Conservation (phyloP, 768 basidiomycete genomes). For the Leucocoprinus sp. region DNA sequence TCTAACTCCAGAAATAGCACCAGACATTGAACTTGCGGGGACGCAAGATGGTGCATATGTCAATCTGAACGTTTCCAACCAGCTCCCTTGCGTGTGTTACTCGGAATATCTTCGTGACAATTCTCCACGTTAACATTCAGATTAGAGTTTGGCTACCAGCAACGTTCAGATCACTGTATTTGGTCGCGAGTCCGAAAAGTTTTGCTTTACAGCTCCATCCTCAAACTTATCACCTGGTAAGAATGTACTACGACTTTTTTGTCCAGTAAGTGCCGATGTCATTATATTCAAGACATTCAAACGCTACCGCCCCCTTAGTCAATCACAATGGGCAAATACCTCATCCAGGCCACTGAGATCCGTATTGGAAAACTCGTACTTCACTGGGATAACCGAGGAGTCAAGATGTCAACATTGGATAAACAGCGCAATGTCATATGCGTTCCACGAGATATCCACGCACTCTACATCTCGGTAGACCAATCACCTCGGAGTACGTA, state of each 20-base stretch:
- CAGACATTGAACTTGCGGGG: constrained; percentile 42
- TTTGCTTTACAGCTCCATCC: constrained; percentile 42
- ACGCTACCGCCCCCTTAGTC: constrained; percentile 36
- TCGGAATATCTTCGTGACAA: constrained; percentile 1
- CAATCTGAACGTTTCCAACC: constrained; percentile 52
- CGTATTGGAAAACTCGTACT: constrained; percentile 56
- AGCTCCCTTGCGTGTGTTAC: constrained; percentile 64
- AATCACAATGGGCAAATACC: constrained; percentile 58
- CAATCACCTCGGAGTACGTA: constrained; percentile 35
- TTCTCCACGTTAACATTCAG: constrained; percentile 9
- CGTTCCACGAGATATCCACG: constrained; percentile 54
- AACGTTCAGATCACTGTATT: constrained; percentile 51
- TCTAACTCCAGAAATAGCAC: constrained; percentile 42
- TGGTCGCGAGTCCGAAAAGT: constrained; percentile 55
- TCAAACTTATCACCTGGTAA: constrained; percentile 48
- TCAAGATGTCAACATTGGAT: constrained; percentile 20
- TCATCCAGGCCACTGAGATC: constrained; percentile 61
- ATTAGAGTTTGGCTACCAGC: constrained; percentile 53
- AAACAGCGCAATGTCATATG: constrained; percentile 32
- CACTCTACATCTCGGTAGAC: constrained; percentile 54
- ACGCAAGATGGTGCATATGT: constrained; percentile 61
- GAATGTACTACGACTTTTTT: constrained; percentile 52
- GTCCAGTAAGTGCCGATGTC: constrained; percentile 48
- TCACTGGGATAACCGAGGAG: constrained; percentile 50
- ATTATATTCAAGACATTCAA: constrained; percentile 3